phyloP scores from a whole-genome alignment of 2,329 filamentous ascomycete genomes.

The Chaetoscypha palmicola region DNA sequence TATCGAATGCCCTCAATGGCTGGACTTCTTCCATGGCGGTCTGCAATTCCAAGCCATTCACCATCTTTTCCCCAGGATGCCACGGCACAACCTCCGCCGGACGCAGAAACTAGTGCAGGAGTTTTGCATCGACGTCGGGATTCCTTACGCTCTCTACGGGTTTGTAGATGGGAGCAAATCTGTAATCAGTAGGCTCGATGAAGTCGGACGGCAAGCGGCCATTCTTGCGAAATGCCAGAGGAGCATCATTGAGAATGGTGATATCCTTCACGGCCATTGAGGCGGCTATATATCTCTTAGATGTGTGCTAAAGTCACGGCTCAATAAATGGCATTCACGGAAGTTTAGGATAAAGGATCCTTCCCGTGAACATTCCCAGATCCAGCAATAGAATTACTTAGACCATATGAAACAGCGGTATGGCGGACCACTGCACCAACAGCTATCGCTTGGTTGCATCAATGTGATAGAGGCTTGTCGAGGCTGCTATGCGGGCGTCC shows the following conservation, averaged over 20 bases:
- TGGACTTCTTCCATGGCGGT: slow-evolving; percentile 84
- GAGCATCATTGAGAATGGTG: slow-evolving; percentile 29
- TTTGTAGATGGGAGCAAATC: slow-evolving; percentile 79
- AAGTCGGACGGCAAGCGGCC: slow-evolving; percentile 72
- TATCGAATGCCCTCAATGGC: slow-evolving; percentile 78
- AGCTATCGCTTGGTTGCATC: neutral
- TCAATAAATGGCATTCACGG: neutral
- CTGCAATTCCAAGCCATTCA: slow-evolving; percentile 87
- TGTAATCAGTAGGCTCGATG: slow-evolving; percentile 68
- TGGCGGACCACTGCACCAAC: neutral
- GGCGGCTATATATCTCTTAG: neutral
- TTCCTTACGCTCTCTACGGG: slow-evolving; percentile 79
- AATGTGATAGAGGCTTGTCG: neutral
- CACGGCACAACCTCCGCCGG: slow-evolving; percentile 72
- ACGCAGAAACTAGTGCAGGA: slow-evolving; percentile 70
- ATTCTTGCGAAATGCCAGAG: slow-evolving; percentile 71
- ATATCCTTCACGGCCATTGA: slow-evolving; percentile 28
- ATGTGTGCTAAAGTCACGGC: neutral
- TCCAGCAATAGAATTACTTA: neutral
- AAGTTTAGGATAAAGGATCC: neutral
- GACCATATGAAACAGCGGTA: neutral
- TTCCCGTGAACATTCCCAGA: too few relatives aligned
- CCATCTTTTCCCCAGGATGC: slow-evolving; percentile 76
- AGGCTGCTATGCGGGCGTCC: neutral
- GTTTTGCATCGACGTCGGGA: slow-evolving; percentile 74